Evolutionary conservation across 208 protist species (phyloP).

Genomic region (Leishmania lainsoni): DNA sequence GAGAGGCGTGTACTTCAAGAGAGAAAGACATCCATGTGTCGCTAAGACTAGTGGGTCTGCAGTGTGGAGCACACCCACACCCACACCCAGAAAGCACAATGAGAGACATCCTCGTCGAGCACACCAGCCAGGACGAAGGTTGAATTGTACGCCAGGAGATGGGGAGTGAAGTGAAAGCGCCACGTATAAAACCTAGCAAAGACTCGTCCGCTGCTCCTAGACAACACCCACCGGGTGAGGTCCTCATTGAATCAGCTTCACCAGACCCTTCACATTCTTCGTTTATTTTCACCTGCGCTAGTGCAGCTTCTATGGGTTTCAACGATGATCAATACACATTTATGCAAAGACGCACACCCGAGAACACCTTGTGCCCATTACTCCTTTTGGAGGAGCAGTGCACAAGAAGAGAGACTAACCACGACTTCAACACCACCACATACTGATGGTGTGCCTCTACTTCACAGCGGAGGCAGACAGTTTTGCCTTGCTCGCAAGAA

Average conservation of each 20-base stretch:
- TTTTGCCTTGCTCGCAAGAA: constrained; percentile 45
- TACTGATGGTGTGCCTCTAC: background rate
- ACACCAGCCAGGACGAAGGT: background rate
- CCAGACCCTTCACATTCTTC: background rate
- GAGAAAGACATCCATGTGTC: background rate
- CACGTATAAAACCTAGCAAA: background rate
- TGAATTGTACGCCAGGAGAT: background rate
- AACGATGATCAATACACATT: background rate
- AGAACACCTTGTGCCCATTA: background rate
- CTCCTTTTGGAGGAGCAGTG: background rate
- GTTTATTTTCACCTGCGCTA: background rate
- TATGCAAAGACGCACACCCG: no score
- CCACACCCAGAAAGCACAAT: background rate
- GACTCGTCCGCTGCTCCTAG: background rate
- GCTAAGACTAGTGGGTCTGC: background rate
- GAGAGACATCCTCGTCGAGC: background rate
- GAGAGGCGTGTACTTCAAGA: background rate
- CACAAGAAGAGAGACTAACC: no score
- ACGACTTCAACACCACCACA: background rate
- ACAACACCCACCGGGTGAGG: background rate
- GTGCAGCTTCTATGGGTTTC: constrained; percentile 4
- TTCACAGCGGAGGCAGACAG: background rate
- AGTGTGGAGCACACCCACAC: background rate
- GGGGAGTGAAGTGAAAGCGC: background rate
- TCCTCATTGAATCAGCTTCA: background rate